Evolutionary conservation across 2,329 filamentous ascomycete genomes (phyloP), one percentile per base, ranked within the genome.

Genomic region (Paecilomyces variotii): DNA sequence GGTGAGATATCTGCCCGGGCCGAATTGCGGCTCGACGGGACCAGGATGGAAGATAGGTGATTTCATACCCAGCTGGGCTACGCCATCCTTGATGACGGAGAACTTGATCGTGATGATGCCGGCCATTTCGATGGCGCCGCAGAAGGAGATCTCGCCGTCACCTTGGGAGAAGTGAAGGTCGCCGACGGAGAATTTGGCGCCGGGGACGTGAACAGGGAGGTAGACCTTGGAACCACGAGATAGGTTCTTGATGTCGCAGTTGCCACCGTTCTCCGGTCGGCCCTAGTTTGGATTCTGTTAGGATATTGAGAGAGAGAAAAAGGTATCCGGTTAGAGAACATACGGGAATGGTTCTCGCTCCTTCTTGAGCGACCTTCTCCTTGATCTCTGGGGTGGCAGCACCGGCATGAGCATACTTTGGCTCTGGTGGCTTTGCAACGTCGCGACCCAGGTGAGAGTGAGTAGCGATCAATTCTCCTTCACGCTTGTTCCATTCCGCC

Each of bases 121-220:
- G 0, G 91, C 90, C 89, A 97, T 97, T 73, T 97, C 92, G 67
- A 96, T 97, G 4, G 91, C 92, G 24, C 88, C 88, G 63, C 88
- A 91, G 70, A 91, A 97, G 2, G 86, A 90, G 60, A 96, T 95
- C 71, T 96, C 91, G 5, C 91, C 91, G 69, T 96, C 91, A 7
- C 91, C 91, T 74, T 95, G 89, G 3, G 85, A 87, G 74, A 94
- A 95, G 74, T 95, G 91, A 35, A 96, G 76, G 70, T 96, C 92
- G 11, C 92, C 92, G 0, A 96, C 92, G 51, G 84, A 89, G 74
- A 96, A 96, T 70, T 95, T 95, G 52, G 91, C 92, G 0, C 92
- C 92, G 0, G 82, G 76, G 3, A 97, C 90, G 67, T 96, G 91
- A 0, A 97, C 88, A 0, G 92, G 92, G 0, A 96, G 81, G 70